These are phyloP conservation scores for Opeltia flavorubescens DNA, from an alignment of 495 filamentous ascomycete genomes.

Conservation along the genomic window DNA sequence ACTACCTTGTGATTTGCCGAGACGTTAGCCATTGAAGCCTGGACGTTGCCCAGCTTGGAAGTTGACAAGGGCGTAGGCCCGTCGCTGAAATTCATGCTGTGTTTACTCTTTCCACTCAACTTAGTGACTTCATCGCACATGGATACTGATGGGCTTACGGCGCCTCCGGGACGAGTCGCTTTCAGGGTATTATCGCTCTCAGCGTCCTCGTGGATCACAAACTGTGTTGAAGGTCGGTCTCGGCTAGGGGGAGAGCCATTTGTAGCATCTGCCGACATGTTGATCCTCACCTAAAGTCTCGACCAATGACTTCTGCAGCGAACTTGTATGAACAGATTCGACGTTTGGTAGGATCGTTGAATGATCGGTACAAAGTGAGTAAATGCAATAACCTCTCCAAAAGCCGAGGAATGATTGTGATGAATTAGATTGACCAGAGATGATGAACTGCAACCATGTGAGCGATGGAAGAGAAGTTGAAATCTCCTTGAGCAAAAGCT, in stretches of 20 bases:
- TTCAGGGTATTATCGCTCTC: constrained; percentile 4
- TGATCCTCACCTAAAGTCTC: neutral
- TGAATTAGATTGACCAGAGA: constrained; percentile 13
- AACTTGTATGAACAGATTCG: constrained; percentile 3
- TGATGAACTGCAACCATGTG: constrained; percentile 1
- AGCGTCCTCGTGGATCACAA: constrained; percentile 17
- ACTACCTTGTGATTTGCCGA: constrained; percentile 5
- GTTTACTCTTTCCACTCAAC: constrained; percentile 10
- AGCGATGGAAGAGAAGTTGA: constrained; percentile 8
- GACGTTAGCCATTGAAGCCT: constrained; percentile 18
- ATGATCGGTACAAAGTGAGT: neutral
- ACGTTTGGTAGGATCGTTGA: neutral
- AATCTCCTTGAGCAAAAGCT: constrained; percentile 7
- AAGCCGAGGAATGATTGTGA: constrained; percentile 14
- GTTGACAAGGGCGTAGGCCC: constrained; percentile 23
- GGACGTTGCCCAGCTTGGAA: constrained; percentile 28
- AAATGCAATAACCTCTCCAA: constrained; percentile 11
- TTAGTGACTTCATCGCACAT: neutral
- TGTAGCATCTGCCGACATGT: constrained; percentile 32
- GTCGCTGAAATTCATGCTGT: constrained; percentile 17
- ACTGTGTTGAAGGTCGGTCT: constrained; percentile 19
- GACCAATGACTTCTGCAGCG: neutral
- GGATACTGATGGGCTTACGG: constrained; percentile 4
- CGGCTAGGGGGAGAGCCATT: constrained; percentile 35
- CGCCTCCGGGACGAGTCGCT: constrained; percentile 6